Conservation (phyloP, 495 filamentous ascomycete genomes). For the Zalerion maritima region DNA sequence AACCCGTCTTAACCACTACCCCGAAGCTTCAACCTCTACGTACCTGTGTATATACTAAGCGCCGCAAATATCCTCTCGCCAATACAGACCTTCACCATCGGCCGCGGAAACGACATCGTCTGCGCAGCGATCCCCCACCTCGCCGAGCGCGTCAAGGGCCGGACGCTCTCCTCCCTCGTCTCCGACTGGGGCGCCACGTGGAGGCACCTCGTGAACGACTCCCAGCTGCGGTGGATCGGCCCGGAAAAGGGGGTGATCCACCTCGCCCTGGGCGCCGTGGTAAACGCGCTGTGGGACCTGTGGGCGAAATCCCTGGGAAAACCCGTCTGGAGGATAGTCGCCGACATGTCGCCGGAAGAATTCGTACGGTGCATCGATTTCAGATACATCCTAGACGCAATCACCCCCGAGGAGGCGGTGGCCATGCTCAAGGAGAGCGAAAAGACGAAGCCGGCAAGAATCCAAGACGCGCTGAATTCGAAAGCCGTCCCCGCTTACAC, state of each 20-base stretch:
- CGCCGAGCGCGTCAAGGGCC: constrained; percentile 53
- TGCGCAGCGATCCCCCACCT: constrained; percentile 70
- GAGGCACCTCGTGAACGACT: constrained; percentile 81
- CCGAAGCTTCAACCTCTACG: constrained; percentile 1
- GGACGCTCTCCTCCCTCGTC: constrained; percentile 60
- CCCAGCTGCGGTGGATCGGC: constrained; percentile 85
- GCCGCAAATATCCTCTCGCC: constrained; percentile 1
- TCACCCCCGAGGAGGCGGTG: constrained; percentile 74
- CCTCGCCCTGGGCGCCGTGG: constrained; percentile 75
- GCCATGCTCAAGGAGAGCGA: constrained; percentile 49
- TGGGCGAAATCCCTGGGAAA: constrained; percentile 79
- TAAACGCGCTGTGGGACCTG: constrained; percentile 91
- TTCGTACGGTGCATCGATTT: constrained; percentile 83
- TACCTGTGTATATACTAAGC: constrained; percentile 2
- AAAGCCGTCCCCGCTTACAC: constrained; percentile 81
- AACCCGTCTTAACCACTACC: neutral
- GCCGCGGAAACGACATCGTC: constrained; percentile 89
- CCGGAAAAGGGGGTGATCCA: constrained; percentile 94
- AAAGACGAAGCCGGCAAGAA: constrained; percentile 46
- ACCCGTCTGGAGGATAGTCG: constrained; percentile 81
- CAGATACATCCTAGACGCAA: constrained; percentile 84
- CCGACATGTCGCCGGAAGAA: constrained; percentile 78
- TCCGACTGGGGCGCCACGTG: constrained; percentile 78
- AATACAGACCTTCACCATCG: constrained; percentile 80
- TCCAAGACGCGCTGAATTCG: constrained; percentile 53